Base-by-base conservation (phyloP, 2,329 filamentous ascomycete genomes). In the Achaetomium macrosporum region DNA sequence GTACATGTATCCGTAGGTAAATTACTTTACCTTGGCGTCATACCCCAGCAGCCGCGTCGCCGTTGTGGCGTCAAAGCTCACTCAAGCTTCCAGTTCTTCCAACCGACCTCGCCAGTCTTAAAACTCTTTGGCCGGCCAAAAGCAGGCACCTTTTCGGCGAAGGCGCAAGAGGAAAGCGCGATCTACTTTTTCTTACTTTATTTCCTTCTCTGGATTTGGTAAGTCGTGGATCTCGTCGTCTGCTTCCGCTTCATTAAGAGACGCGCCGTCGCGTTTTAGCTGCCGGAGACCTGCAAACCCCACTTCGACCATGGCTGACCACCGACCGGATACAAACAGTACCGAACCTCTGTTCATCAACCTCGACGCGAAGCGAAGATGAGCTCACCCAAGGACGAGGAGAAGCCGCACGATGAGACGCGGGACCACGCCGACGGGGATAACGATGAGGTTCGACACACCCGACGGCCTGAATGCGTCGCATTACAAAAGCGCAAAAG, bases 361-460 rank as follows among this genome's bases (percentile, higher is more conserved):
- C 17, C 11, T 25, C n/a, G 9, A 35, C 11, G 5, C 13, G 7
- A 39, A 35, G 29, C n/a, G 36, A 60, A 50, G 2, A 63, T 63
- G 61, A 57, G 57, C 39, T 63, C 60, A 6, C 58, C 54, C 11
- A 57, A 61, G 50, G 58, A 57, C 31, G 58, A 58, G 45, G 61
- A 62, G 41, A 62, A 59, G 53, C 56, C 59, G 19, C 59, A 56
- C 47, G 60, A 62, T 16, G 65, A 67, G 56, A 58, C 63, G 52
- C 63, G 61, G 51, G 64, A 71, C 44, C 65, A 65, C 50, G 58
- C 62, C 29, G 68, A 71, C 51, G 68, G 69, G 39, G 72, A 73
- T 53, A 73, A 75, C 60, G 73, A 76, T 60, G 73, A 76, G 71
- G 73, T 76, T 66, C 66, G 71, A 66, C 59, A 50, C 47, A 41